Conservation (phyloP, 495 filamentous ascomycete genomes). For the Astrocystis sublimbata region DNA sequence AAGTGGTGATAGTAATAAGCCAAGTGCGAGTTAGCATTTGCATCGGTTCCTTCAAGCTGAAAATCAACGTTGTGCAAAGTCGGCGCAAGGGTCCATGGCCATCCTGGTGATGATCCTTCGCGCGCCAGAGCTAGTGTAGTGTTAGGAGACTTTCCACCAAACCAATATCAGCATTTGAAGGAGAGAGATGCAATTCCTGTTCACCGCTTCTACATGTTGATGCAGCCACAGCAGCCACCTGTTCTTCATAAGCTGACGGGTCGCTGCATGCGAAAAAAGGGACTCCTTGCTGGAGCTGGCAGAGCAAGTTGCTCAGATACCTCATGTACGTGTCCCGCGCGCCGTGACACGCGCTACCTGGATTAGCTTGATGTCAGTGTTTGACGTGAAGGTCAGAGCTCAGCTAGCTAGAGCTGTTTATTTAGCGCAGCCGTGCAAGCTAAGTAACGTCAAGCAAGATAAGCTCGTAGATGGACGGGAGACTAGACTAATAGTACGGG, state of each 20-base stretch:
- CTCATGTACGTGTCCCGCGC: neutral
- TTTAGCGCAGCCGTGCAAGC: neutral
- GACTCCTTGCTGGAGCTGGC: neutral
- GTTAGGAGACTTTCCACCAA: too few relatives aligned
- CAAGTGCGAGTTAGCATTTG: neutral
- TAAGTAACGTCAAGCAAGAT: too few relatives aligned
- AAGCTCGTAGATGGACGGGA: too few relatives aligned
- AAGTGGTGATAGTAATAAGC: slow-evolving; percentile 12
- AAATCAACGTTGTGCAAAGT: slow-evolving; percentile 2
- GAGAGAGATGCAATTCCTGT: neutral
- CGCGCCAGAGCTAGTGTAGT: neutral
- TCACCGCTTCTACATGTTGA: neutral
- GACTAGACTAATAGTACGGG: too few relatives aligned
- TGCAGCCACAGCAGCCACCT: neutral
- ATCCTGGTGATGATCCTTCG: slow-evolving; percentile 9
- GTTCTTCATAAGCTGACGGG: neutral
- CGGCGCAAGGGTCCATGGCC: neutral
- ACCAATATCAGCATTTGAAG: neutral
- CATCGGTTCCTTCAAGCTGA: neutral
- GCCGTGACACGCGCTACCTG: neutral
- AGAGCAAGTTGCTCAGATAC: neutral
- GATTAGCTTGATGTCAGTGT: neutral
- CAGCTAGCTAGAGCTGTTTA: neutral
- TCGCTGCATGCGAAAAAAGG: neutral
- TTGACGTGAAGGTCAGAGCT: neutral